Base-by-base conservation (phyloP, 441 rosid species). In the Pelargonium myrrhifolium region DNA sequence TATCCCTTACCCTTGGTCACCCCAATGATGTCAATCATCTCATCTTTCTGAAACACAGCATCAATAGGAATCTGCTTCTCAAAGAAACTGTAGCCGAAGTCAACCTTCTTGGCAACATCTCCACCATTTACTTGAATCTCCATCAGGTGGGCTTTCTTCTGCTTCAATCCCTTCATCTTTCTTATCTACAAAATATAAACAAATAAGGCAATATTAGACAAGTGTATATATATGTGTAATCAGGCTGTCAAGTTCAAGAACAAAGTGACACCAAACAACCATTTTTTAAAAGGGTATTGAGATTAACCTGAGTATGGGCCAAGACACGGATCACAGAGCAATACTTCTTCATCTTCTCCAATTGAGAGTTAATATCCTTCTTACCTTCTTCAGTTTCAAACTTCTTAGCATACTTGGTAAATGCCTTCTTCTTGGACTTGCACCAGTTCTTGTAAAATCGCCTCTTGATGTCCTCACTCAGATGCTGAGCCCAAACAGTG, bases 221-320 rank as follows among this genome's bases (percentile, higher is more conserved):
- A n/a, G n/a, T n/a, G n/a, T 21, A 11, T 20, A 21, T 7, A 40
- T 9, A 39, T 6, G 3, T 14, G 6, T 21, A 2, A 15, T 9
- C 18, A 39, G 10, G 18, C n/a, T 5, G 21, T 15, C 7, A 6
- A 51, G 24, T 20, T 31, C 4, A 26, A 14, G 7, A 8, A n/a
- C 26, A 11, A 24, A 37, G 10, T 1, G 6, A 26, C 11, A 1
- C 6, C 47, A 4, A 17, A 37, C 14, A 12, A 3, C 0, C 18
- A 18, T 4, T 24, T 0, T 62, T 62, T 8, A 20, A 18, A 4
- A 6, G 56, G 3, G 0, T 6, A 24, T 70, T n/a, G n/a, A n/a
- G n/a, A n/a, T n/a, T n/a, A n/a, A 83, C 96, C 96, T 89, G 97
- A 26, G 98, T 92, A 76, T 92, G 98, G 15, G 93, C 95, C 84